Base-by-base conservation (phyloP, 75 land plant species). In the Sequoiadendron giganteum region DNA sequence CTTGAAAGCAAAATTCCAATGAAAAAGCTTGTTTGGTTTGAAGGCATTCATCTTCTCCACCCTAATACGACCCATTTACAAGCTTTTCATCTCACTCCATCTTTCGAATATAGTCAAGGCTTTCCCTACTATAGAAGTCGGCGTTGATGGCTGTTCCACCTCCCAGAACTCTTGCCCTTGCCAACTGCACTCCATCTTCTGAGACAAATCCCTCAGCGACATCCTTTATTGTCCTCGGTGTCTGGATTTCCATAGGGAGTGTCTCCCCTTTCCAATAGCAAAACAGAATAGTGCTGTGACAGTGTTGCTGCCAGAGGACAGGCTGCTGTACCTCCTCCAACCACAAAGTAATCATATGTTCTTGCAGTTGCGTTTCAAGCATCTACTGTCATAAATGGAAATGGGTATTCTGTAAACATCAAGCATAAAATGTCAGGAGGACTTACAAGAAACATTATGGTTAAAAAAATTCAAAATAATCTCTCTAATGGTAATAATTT, bases 91-190 rank as follows among this genome's bases (percentile, higher is more conserved):
- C 92, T 95, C 94, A 95, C 5, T 93, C 94, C 3, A 79, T 88
- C 39, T 58, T n/a, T 28, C 78, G 30, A 39, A 95, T 90, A 48
- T 87, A 94, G 90, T 87, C 88, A 10, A 94, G 81, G 89, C 93
- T 94, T 1, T 97, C 96, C 28, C 96, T 88, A 14, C 91, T 91
- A 89, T 95, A 97, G 90, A 97, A 97, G 47, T 96, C 99, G 9
- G 99, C 99, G 78, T 97, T 96, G 86, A 68, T 19, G 25, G n/a
- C 25, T 21, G 72, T 28, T 68, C 72, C 72, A 4, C 72, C 72
- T 68, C 72, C 72, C n/a, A 68, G n/a, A 68, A 68, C 72, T 68
- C 72, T 68, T 6, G 30, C 72, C 8, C 72, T 68, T 28, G 1
- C n/a, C 25, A 5, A 21, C n/a, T 21, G n/a, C n/a, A 97, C 97